Conservation (phyloP, 352 stramenopile species). For the Phytophthora foliorum region DNA sequence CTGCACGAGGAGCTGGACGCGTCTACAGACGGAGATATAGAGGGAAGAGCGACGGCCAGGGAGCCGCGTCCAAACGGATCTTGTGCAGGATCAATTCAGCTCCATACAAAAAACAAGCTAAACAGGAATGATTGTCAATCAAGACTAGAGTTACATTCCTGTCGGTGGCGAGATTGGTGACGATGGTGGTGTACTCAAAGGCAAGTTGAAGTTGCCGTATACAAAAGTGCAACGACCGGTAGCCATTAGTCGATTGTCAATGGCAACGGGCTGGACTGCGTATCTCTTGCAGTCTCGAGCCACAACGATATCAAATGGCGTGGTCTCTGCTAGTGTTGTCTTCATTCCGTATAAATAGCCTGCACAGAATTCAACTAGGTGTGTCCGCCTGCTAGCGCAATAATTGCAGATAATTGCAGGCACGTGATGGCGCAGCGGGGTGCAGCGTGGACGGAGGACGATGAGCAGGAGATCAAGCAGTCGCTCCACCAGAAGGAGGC, state of each 20-base stretch:
- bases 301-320: neutral
- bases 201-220: neutral
- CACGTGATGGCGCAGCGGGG: conserved; percentile 33
- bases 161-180: neutral
- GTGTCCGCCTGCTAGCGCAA: neutral
- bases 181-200: neutral
- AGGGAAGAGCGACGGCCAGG: neutral
- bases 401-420: neutral
- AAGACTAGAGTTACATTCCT: neutral
- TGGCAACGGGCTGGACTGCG: too few species aligned
- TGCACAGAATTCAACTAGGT: neutral
- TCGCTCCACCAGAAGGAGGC: conserved; percentile 80
- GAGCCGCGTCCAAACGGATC: neutral
- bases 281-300: too few species aligned
- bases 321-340: neutral
- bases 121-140: neutral
- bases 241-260: too few species aligned
- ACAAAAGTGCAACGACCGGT: too few species aligned
- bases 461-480: conserved; percentile 56
- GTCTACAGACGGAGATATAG: neutral
- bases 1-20: neutral
- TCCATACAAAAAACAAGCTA: neutral
- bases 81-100: neutral
- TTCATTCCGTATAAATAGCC: conserved; percentile 10
- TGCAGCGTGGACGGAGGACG: conserved; percentile 43